These are phyloP conservation scores for Zychaea mexicana DNA, from an alignment of 371 early-diverging fungal genomes.

Conservation along the genomic window DNA sequence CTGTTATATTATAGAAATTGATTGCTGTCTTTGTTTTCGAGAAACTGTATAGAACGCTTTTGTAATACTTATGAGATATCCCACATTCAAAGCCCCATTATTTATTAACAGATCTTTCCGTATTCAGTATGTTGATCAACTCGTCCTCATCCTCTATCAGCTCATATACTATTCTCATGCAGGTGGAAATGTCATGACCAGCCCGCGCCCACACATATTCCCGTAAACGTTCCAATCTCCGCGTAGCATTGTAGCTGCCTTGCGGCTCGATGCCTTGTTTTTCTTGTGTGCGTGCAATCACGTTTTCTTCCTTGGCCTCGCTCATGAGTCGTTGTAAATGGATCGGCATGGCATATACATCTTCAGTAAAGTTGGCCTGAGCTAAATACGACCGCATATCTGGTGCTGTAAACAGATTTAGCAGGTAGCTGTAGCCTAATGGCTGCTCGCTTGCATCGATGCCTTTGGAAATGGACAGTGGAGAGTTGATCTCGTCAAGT, in stretches of 20 bases:
- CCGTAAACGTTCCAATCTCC: conserved; percentile 21
- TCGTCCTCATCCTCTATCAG: conserved; percentile 16
- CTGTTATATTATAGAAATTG: too few relatives aligned
- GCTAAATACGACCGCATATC: conserved; percentile 40
- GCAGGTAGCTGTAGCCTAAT: conserved; percentile 26
- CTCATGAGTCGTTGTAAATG: conserved; percentile 34
- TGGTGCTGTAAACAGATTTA: conserved; percentile 38
- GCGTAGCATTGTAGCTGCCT: conserved; percentile 19
- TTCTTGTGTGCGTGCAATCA: conserved; percentile 14
- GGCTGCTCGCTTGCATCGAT: conserved; percentile 13
- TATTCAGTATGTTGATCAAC: conserved; percentile 3
- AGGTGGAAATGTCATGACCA: conserved; percentile 11
- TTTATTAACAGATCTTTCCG: not conserved
- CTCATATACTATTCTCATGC: conserved; percentile 5
- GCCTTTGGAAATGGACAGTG: not conserved
- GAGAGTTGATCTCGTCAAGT: conserved; percentile 3
- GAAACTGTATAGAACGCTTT: too few relatives aligned
- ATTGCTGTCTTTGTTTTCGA: too few relatives aligned
- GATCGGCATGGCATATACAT: conserved; percentile 37
- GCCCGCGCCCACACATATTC: conserved; percentile 27
- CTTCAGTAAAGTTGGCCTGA: conserved; percentile 28
- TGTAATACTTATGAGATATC: too few relatives aligned
- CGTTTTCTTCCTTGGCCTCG: conserved; percentile 45
- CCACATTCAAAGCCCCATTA: not conserved
- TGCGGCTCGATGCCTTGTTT: not conserved